These are phyloP conservation scores for Buxus sempervirens DNA, from an alignment of 164 flowering plant species.

Conservation along the genomic window DNA sequence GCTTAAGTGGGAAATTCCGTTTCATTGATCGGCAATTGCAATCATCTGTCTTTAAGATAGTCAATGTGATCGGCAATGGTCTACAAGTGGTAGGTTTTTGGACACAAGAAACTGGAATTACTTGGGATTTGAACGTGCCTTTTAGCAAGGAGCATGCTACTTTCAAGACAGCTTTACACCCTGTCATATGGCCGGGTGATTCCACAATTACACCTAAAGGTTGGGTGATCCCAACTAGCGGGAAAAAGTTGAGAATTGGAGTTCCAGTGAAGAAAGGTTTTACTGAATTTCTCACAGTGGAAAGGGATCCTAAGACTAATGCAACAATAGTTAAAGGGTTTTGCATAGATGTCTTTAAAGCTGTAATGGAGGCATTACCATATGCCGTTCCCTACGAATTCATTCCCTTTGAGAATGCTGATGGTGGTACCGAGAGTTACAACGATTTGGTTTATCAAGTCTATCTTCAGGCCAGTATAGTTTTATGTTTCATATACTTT, in stretches of 20 bases:
- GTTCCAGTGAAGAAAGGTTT: not conserved
- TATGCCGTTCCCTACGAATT: not conserved
- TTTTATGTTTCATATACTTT: too few species aligned
- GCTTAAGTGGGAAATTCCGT: not conserved
- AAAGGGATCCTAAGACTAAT: not conserved
- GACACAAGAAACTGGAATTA: not conserved
- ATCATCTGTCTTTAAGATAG: not conserved
- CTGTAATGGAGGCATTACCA: not conserved
- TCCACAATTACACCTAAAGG: not conserved
- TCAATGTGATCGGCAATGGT: not conserved
- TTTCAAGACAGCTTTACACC: not conserved
- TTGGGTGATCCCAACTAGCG: not conserved
- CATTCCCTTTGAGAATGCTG: not conserved
- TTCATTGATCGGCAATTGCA: not conserved
- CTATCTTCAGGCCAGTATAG: not conserved
- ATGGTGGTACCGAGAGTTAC: not conserved
- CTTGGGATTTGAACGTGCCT: not conserved
- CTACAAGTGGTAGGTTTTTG: not conserved
- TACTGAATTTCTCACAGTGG: not conserved
- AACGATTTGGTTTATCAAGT: not conserved
- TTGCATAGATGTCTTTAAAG: not conserved
- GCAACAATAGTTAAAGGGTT: not conserved
- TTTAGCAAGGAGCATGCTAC: not conserved
- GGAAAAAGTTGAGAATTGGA: not conserved
- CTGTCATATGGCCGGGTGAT: not conserved